Conservation (phyloP, 345 rosid genomes). For the Populus euphratica region DNA sequence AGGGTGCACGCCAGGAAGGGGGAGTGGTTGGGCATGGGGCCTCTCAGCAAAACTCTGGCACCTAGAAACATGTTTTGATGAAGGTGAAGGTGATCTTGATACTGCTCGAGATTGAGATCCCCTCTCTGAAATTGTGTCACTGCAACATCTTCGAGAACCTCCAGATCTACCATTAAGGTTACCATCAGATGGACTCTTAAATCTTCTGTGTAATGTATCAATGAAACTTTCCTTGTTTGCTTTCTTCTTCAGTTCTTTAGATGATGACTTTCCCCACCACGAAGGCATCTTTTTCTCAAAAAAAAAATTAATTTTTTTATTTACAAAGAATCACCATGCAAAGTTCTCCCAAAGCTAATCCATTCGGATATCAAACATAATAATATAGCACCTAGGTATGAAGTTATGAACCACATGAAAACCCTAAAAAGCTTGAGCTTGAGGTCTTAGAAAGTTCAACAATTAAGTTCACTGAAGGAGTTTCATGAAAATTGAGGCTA, state of each 20-base stretch:
- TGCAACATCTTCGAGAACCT: constrained; percentile 11
- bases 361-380: constrained; percentile 8
- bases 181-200: constrained; percentile 20
- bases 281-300: constrained; percentile 39
- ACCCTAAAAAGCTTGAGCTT: constrained; percentile 11
- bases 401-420: not conserved
- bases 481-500: constrained; percentile 5
- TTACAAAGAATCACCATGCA: not conserved
- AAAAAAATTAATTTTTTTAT: not conserved
- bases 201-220: constrained; percentile 25
- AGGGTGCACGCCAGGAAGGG: constrained; percentile 21
- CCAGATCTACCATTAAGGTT: constrained; percentile 13
- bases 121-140: constrained; percentile 18
- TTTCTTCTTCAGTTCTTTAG: constrained; percentile 33
- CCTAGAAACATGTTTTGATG: constrained; percentile 20
- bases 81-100: constrained; percentile 28
- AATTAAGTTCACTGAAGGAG: constrained; percentile 9
- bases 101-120: constrained; percentile 23
- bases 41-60: constrained; percentile 35
- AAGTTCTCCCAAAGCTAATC: constrained; percentile 13
- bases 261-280: constrained; percentile 18
- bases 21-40: constrained; percentile 31
- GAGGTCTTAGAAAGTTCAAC: constrained; percentile 4
- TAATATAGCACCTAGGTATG: not conserved
- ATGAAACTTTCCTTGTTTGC: constrained; percentile 25